Base-by-base conservation (phyloP, 305 asterid genomes). In the Nicotiana rustica region DNA sequence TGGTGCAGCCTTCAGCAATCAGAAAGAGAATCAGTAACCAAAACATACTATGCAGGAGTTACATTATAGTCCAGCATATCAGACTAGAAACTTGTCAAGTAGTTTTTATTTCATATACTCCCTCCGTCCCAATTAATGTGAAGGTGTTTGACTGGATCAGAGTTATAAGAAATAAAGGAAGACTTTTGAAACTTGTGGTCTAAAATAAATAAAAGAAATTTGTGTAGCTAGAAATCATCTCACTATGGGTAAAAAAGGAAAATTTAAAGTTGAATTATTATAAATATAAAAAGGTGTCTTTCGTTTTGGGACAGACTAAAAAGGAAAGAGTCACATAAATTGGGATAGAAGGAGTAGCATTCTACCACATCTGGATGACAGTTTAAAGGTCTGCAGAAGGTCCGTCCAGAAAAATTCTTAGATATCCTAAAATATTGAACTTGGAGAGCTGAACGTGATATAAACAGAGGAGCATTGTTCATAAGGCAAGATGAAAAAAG, bases 1-100 rank as follows among this genome's bases (percentile, higher is more conserved):
- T 66, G 91, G 91, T 70, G 86, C 96, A 90, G 83, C 93, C 97
- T 95, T 82, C 85, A 81, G 62, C 83, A 84, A 88, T 15, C 83
- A 73, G 62, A 75, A 71, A 17, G 62, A 78, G 68, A 73, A 71
- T 80, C 83, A 77, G 81, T 82, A 6, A n/a, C 21, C 77, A 52
- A 82, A 69, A 64, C 76, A 69, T 79, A 8, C 56, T 4, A 55
- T 69, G 52, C 59, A 9, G 4, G 8, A 62, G 61, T 64, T 35
- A 31, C 25, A 47, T 36, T 18, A 41, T 17, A 67, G 55, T 55
- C 19, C 14, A 69, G 73, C 70, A 73, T 18, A 66, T 41, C 12
- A 41, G 81, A 57, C 12, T 6, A 35, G 77, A 60, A 69, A 68
- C 79, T 36, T 15, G 29, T 36, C 76, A 36, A 15, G 31, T 35